Evolutionary conservation across 1,139 yeast genomes (phyloP), one percentile per base, ranked within the genome.

Genomic region (Yamadazyma conglobata): DNA sequence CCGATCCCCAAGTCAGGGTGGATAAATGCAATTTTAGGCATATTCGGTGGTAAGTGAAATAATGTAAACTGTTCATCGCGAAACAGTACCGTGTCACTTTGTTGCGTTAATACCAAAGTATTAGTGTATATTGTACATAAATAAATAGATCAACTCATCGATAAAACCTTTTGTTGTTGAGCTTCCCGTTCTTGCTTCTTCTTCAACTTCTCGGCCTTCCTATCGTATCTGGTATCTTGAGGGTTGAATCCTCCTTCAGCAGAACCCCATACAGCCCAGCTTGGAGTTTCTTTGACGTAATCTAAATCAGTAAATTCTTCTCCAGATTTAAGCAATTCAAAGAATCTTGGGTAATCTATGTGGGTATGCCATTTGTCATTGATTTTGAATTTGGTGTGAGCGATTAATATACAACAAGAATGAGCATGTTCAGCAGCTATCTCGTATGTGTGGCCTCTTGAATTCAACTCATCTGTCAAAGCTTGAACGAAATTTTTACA

Each of bases 1-100:
- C 96, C 81, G 37, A 91, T 91, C 0, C 98, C 98, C 32, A 91
- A 62, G 58, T 91, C 99, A 0, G 99, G 99, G 52, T 91, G 99
- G 10, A 91, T 63, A 48, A 91, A 87, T 4, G 96, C 97, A 24
- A 89, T 71, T 35, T 44, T 49, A 32, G 37, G 40, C 29, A 15
- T 22, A 10, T 12, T n/a, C n/a, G n/a, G n/a, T n/a, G n/a, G n/a
- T n/a, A n/a, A n/a, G n/a, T n/a, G n/a, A n/a, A n/a, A n/a, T n/a
- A n/a, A n/a, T n/a, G n/a, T n/a, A n/a, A n/a, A n/a, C n/a, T n/a
- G n/a, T n/a, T n/a, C n/a, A n/a, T n/a, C n/a, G n/a, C n/a, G n/a
- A n/a, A n/a, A n/a, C n/a, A n/a, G n/a, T n/a, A n/a, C n/a, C n/a
- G n/a, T n/a, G n/a, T n/a, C n/a, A n/a, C n/a, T n/a, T n/a, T n/a